phyloP scores from a whole-genome alignment of 1,284 basidiomycete species.

The Sporisorium exsertum region DNA sequence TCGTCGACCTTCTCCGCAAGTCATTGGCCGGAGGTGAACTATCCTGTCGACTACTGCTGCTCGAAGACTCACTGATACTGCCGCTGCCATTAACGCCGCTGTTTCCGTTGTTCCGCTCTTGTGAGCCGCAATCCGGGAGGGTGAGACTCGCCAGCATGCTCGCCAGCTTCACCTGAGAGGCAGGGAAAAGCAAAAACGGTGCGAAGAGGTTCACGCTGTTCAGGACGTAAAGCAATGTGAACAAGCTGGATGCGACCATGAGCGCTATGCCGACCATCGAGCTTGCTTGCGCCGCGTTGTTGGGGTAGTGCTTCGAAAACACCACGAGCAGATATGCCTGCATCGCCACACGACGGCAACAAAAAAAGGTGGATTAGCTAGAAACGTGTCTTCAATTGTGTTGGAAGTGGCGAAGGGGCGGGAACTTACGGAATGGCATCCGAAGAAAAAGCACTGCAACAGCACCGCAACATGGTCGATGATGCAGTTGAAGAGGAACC shows the following conservation, averaged over 20 bases:
- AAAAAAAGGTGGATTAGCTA: no score
- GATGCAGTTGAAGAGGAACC: slow-evolving; percentile 41
- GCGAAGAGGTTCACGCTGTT: slow-evolving; percentile 39
- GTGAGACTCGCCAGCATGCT: slow-evolving; percentile 17
- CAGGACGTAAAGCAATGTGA: slow-evolving; percentile 31
- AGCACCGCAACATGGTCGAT: slow-evolving; percentile 34
- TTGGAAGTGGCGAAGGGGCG: neutral
- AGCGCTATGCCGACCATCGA: neutral
- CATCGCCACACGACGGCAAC: neutral
- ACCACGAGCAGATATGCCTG: slow-evolving; percentile 11
- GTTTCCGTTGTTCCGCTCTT: neutral
- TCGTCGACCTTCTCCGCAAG: neutral
- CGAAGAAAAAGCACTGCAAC: slow-evolving; percentile 31
- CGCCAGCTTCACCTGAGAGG: slow-evolving; percentile 31
- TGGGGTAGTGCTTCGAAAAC: slow-evolving; percentile 7
- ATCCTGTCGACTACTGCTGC: neutral
- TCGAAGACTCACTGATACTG: no score
- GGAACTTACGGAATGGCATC: slow-evolving; percentile 25
- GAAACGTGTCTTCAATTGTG: neutral
- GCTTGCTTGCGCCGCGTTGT: slow-evolving; percentile 9
- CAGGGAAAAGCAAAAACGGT: slow-evolving; percentile 36
- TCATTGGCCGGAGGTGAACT: neutral
- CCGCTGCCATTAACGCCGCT: no score
- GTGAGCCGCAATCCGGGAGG: neutral
- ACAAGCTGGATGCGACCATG: slow-evolving; percentile 13